Conservation (phyloP, 108 stramenopile genomes). For the Discostella stelligeroides region DNA sequence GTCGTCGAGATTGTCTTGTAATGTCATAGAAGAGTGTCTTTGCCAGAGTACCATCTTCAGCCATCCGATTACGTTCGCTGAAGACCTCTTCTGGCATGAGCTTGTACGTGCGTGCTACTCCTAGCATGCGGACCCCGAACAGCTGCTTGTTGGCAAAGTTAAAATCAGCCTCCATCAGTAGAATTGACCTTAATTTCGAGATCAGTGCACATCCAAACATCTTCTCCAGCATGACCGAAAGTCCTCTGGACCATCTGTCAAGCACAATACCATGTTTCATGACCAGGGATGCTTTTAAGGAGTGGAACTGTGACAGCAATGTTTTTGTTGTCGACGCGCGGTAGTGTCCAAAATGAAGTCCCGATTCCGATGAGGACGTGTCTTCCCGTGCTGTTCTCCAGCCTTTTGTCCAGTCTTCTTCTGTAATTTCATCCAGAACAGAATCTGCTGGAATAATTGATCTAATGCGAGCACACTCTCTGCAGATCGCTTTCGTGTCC, state of each 20-base stretch:
- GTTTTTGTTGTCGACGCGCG: neutral
- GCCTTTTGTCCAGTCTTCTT: neutral
- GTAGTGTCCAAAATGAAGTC: conserved; percentile 4
- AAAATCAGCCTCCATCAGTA: no score
- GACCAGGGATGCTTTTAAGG: neutral
- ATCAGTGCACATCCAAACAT: no score
- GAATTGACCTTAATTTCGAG: conserved; percentile 8
- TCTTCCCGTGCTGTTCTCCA: conserved; percentile 8
- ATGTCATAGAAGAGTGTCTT: no score
- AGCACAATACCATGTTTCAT: neutral
- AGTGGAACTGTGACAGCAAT: neutral
- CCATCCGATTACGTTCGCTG: conserved; percentile 15
- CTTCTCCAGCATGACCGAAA: conserved; percentile 4
- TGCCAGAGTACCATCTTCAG: no score
- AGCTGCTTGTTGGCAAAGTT: conserved; percentile 13
- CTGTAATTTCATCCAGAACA: neutral
- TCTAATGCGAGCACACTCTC: neutral
- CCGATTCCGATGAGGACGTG: no score
- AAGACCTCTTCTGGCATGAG: conserved; percentile 32
- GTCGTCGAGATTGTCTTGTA: neutral
- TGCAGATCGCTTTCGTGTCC: neutral
- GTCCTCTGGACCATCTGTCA: neutral
- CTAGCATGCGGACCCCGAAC: conserved; percentile 20
- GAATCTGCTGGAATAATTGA: neutral
- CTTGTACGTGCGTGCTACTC: neutral